Evolutionary conservation across 2,329 filamentous ascomycete genomes (phyloP), one percentile per base, ranked within the genome.

Genomic region (Stromatinia cepivora): DNA sequence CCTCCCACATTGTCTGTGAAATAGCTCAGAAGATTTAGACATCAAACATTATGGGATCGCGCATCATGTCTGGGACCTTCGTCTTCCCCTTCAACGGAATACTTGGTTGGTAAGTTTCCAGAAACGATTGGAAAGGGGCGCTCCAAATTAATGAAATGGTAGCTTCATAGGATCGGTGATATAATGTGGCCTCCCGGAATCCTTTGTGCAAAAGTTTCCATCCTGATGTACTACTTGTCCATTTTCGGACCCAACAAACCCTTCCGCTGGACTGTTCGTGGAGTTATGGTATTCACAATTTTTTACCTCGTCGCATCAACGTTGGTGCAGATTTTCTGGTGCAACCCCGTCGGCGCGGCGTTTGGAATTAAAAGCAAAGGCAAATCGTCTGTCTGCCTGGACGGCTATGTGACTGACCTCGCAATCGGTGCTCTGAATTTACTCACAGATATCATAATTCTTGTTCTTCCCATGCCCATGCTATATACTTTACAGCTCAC

Each of bases 11-110:
- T 52, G 11, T 25, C 25, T 13, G 48, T n/a, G 25, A n/a, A 25
- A 52, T 52, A 52, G 48, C 48, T 52, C 48, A 52, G 48, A 52
- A 52, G n/a, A 52, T 25, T 52, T 25, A 52, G n/a, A 52, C n/a
- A 52, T 52, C 48, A n/a, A 52, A 52, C 48, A 25, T 52, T 52
- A 52, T 52, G 48, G 48, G 10, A 52, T 52, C 25, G n/a, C n/a
- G n/a, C 48, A 52, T 25, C n/a, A 52, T 25, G 48, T 52, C 25
- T 52, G 48, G 48, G 48, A 52, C 4, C 48, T 52, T 52, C 11
- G n/a, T 52, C 48, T 52, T n/a, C 48, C 48, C n/a, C 5, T 52
- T 25, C 4, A 25, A 10, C n/a, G n/a, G n/a, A 25, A 52, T 15
- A 52, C n/a, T 52, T 52, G n/a, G 48, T 13, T 52, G n/a, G 48